Base-by-base conservation (phyloP, 805 yeast species). In the Danielozyma ontarioensis region DNA sequence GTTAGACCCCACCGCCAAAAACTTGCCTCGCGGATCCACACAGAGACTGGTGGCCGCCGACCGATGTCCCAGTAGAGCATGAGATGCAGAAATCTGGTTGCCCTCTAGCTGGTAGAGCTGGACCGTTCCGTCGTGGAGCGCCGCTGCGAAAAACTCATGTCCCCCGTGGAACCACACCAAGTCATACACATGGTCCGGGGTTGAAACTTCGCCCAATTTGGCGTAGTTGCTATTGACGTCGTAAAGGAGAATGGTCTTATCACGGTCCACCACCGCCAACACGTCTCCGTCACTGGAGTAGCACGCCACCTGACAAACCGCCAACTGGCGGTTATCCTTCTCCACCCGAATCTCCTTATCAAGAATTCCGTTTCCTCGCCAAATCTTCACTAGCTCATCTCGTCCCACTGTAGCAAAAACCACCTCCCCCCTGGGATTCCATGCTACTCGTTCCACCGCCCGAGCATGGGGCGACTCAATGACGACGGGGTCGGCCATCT, bases 1-100 rank as follows among this genome's bases (percentile, higher is more conserved):
- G 35, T 67, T 69, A 13, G 80, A 62, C 0, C 83, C 86, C 2
- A 68, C 69, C 2, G 71, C 68, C 8, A 80, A 36, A 42, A 52
- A 70, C 15, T 55, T 44, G 0, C 81, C 86, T 31, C 63, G 47
- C 3, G 80, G 79, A 44, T 76, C 83, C 32, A 76, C 52, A 13
- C 57, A 55, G 11, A 76, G 36, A 19, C 70, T 46, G 3, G 73
- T 66, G 3, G 74, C 66, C 1, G 78, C 57, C 1, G 80, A 69
- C 26, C 74, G 59, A 44, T 79, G 84, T 14, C 67, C 63, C 22
- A 41, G 38, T n/a, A 66, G 43, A 27, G 51, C 40, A 19, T 50
- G 40, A n/a, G n/a, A n/a, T n/a, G n/a, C n/a, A n/a, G n/a, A n/a
- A n/a, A n/a, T n/a, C n/a, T n/a, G n/a, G n/a, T n/a, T n/a, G n/a